Evolutionary conservation across 2,329 filamentous ascomycete species (phyloP).

Genomic region (Colletotrichum falcatum): DNA sequence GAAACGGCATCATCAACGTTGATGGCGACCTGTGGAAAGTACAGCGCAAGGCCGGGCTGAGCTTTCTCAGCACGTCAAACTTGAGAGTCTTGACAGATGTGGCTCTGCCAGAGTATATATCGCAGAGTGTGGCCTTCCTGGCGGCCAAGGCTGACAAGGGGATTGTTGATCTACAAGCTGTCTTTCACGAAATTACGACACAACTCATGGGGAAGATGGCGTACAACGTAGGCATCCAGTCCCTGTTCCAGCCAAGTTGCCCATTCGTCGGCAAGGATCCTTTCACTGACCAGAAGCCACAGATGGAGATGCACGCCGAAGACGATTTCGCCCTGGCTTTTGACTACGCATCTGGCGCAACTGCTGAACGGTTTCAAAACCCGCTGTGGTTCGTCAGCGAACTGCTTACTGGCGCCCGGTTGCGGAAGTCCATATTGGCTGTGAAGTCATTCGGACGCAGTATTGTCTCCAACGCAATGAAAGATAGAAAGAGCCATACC

Average conservation of each 20-base stretch:
- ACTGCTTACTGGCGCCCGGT: slow-evolving; percentile 58
- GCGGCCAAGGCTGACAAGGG: slow-evolving; percentile 45
- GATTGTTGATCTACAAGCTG: slow-evolving; percentile 66
- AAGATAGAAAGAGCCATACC: slow-evolving; percentile 49
- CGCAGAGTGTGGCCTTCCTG: slow-evolving; percentile 56
- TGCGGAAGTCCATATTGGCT: slow-evolving; percentile 61
- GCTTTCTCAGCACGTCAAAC: slow-evolving; percentile 70
- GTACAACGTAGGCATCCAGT: slow-evolving; percentile 62
- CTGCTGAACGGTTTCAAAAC: slow-evolving; percentile 73
- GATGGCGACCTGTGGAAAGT: slow-evolving; percentile 73
- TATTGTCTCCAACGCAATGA: slow-evolving; percentile 67
- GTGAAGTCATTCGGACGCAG: slow-evolving; percentile 67
- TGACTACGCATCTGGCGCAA: slow-evolving; percentile 70
- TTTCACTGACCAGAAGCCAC: neutral
- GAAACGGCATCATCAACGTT: slow-evolving; percentile 74
- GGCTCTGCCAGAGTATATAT: slow-evolving; percentile 66
- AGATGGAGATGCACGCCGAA: slow-evolving; percentile 74
- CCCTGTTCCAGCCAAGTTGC: neutral
- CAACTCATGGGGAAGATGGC: slow-evolving; percentile 76
- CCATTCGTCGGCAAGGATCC: neutral
- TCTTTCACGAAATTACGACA: slow-evolving; percentile 74
- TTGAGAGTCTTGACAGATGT: slow-evolving; percentile 67
- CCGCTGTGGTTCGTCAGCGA: slow-evolving; percentile 73
- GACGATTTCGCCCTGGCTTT: slow-evolving; percentile 72
- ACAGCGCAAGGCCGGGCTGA: slow-evolving; percentile 71